Percentiles rank a stretch among this genome's conserved stretches.
Evolutionary conservation across 441 rosid species (phyloP).

Genomic region (Capsella rubella): DNA sequence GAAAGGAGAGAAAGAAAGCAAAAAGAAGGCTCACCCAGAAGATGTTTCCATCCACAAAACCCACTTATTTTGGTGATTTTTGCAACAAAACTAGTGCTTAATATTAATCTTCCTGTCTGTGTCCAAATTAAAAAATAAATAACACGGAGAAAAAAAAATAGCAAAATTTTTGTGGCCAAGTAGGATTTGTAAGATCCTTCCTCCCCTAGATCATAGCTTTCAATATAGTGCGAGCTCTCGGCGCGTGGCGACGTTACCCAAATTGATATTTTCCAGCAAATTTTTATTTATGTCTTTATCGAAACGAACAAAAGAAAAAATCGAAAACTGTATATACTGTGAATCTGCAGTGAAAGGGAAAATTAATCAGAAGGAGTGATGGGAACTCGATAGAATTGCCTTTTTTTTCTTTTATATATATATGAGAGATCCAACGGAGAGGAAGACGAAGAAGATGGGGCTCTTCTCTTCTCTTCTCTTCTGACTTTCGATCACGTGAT

Average conservation of each 20-base stretch:
- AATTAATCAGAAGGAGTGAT: conserved; percentile 35
- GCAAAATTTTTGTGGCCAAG: conserved; percentile 34
- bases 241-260: conserved; percentile 45
- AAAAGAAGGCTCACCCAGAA: conserved; percentile 41
- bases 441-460: conserved; percentile 12
- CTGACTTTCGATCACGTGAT: conserved; percentile 44
- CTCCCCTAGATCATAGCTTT: conserved; percentile 39
- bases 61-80: conserved; percentile 13
- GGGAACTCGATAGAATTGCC: conserved; percentile 28
- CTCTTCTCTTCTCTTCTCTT: neutral
- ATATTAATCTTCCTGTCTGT: conserved; percentile 29
- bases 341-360: neutral
- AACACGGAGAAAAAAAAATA: conserved; percentile 6
- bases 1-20: conserved; percentile 23
- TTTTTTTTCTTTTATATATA: neutral
- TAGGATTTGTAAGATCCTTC: conserved; percentile 38
- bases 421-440: conserved; percentile 29
- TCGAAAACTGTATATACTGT: neutral
- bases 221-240: conserved; percentile 34
- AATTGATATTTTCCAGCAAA: neutral
- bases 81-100: conserved; percentile 26
- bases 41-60: conserved; percentile 48
- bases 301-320: neutral
- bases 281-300: conserved; percentile 16
- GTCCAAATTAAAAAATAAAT: conserved; percentile 11